Evolutionary conservation across 2,329 filamentous ascomycete genomes (phyloP), one percentile per base, ranked within the genome.

Genomic region (Geoglossum cookeanum): DNA sequence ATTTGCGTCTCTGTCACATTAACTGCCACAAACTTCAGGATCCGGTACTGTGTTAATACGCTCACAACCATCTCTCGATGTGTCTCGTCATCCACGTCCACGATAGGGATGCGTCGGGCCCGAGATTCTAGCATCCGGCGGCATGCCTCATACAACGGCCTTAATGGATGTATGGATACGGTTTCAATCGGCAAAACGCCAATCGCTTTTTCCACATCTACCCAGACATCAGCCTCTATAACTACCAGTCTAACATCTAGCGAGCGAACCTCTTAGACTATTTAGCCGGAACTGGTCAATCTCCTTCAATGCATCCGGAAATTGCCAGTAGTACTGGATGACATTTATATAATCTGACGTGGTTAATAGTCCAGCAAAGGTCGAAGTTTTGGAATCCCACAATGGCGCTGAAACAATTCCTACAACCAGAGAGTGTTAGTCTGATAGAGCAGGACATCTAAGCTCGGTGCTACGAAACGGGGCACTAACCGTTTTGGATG

Each of bases 251-350:
- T 48, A 44, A 48, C 17, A 29, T 17, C 17, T 17, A n/a, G 27
- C 8, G 17, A 55, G 64, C 75, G 59, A 75, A 94, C 90, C 87
- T 78, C 91, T 80, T 59, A 98, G 78, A 67, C 88, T 95, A 72
- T 87, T 91, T 60, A 98, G 74, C 52, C 88, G 84, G 69, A 98
- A 96, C 69, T 95, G 87, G 63, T 97, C 92, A 64, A 98, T 86
- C 67, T 91, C 83, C 62, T 83, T 81, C 60, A 97, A 79, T 59
- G 90, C 85, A 63, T 94, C 87, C 1, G 91, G 92, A 64, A 92
- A 94, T 70, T 97, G 90, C 76, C 89, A 96, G 75, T 98, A 97
- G 72, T 98, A 98, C 69, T 97, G 91, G 45, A 98, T 94, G 58
- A 98, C 85, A 67, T 98, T 98, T 72, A 98, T 94, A 69, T 92